Base-by-base conservation (phyloP, 331 rosid species). In the Malus hybrid region DNA sequence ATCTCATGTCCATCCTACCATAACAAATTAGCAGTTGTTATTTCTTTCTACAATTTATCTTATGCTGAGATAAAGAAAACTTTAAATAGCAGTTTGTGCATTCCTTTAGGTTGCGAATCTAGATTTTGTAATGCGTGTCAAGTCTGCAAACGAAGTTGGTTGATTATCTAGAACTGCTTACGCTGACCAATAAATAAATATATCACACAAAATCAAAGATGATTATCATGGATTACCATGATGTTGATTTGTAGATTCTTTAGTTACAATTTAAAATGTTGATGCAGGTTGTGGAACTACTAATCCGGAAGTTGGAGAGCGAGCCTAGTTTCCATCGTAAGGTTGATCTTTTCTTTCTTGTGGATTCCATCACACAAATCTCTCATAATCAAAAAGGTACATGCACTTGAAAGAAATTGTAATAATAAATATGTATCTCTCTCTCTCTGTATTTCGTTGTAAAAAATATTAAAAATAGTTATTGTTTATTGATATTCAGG, bases 311-410 rank as follows among this genome's bases (percentile, higher is more conserved):
- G 83, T 82, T 95, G 92, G 99, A 92, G 82, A 85, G 75, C 68
- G 99, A 95, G 85, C 80, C 91, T 75, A 92, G 90, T 86, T 87
- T 82, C 76, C 97, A 92, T 78, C 99, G 99, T 73, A 95, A 92
- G 75, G 90, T 95, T 67, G 99, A 95, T 84, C 84, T 95, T 82
- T 95, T 95, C 78, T 95, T 95, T 81, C 99, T 95, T 76, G 97
- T 95, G 78, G 99, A 95, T 85, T 95, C 99, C 71, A 95, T 95
- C 80, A 92, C 97, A 50, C 99, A 95, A 82, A 90, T 95, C 82
- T 95, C 99, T 3, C 93, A 95, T 82, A 86, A 75, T 84, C 99
- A 95, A 48, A 95, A 90, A 85, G 99, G 99, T 90, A 55, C 65
- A 78, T 20, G 34, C 63, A 30, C 71, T 58, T 75, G 68, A 34